Conservation (phyloP, 768 basidiomycete species). For the Thelephora aurantiotincta region DNA sequence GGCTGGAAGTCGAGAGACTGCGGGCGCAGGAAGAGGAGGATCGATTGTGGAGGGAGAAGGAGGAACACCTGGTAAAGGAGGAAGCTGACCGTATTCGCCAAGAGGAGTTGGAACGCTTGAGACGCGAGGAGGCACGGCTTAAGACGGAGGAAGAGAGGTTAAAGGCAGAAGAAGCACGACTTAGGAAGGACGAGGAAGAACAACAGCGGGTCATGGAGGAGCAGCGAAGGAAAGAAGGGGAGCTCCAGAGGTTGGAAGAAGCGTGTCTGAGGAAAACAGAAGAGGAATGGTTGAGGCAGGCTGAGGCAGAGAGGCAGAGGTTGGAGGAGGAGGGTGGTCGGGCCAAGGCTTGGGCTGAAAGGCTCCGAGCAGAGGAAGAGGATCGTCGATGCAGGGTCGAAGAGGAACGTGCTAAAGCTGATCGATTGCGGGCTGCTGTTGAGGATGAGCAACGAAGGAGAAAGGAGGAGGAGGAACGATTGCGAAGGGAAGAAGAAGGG, state of each 20-base stretch:
- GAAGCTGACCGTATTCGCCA: neutral
- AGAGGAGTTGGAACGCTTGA: neutral
- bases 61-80: constrained; percentile 16
- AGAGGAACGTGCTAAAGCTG: neutral
- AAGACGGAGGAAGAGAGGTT: constrained; percentile 14
- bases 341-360: neutral
- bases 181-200: constrained; percentile 7
- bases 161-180: constrained; percentile 2
- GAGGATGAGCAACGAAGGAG: constrained; percentile 12
- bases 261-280: constrained; percentile 1
- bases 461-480: neutral
- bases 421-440: constrained; percentile 6
- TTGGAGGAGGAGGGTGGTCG: constrained; percentile 12
- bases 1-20: neutral
- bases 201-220: neutral
- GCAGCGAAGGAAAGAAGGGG: constrained; percentile 1
- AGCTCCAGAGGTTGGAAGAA: constrained; percentile 7
- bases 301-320: constrained; percentile 16
- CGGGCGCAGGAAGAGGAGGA: constrained; percentile 18
- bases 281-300: neutral
- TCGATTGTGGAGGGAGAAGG: constrained; percentile 10
- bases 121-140: constrained; percentile 15
- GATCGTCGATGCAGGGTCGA: constrained; percentile 12
- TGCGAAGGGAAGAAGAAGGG: constrained; percentile 9
- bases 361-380: neutral